Evolutionary conservation across 2,329 filamentous ascomycete genomes (phyloP), one percentile per base, ranked within the genome.

Genomic region (Colletotrichum lentis): DNA sequence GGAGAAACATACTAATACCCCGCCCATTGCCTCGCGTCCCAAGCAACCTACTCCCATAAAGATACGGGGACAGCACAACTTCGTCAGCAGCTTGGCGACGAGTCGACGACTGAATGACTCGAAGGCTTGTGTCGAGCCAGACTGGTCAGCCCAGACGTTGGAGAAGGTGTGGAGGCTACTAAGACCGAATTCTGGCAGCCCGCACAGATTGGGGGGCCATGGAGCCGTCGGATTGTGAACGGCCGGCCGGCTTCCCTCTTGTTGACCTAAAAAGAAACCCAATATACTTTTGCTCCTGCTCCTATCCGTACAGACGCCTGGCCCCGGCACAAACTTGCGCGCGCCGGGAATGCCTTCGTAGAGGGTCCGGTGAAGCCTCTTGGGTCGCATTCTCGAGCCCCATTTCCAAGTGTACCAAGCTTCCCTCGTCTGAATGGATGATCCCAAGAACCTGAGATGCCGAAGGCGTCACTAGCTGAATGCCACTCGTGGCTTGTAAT

Each of bases 81-180:
- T 61, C 50, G 62, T 65, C 62, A 60, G 20, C 47, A 54, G 18
- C 60, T 47, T 64, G 61, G 47, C 61, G 5, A 55, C 47, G 41
- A 31, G 22, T 43, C n/a, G n/a, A n/a, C n/a, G n/a, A n/a, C n/a
- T n/a, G n/a, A n/a, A n/a, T 35, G 49, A 20, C 1, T 11, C 59
- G 65, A 64, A 49, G 65, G 54, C 27, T 64, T 55, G 61, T 55
- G 56, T 61, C 61, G 49, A 55, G 16, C 61, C 54, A 49, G 39
- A 24, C 41, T 65, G 61, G 54, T 55, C 47, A 47, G 46, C 46
- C 47, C 62, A 55, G 65, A 68, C 62, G 55, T 68, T 59, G 62
- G 64, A 52, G 64, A 67, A 49, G 24, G 52, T 62, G 65, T 68
- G 65, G 65, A 60, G 61, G 50, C 65, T 54, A 60, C 65, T 65